Evolutionary conservation across 2,329 filamentous ascomycete genomes (phyloP), one percentile per base, ranked within the genome.

Genomic region (Stachybotrys chartarum): DNA sequence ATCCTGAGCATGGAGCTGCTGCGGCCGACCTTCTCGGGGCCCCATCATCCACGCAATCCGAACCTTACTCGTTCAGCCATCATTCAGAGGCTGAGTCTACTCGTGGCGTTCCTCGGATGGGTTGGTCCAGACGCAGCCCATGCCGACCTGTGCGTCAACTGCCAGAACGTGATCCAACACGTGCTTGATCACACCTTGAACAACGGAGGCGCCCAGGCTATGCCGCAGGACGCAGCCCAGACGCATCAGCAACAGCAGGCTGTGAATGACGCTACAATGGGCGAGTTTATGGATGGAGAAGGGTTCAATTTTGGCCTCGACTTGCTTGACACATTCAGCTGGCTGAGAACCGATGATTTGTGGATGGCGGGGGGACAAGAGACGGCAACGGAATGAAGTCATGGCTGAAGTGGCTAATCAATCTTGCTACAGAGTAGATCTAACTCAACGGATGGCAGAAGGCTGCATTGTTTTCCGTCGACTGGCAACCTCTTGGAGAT

Each of bases 31-130:
- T 52, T 52, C 17, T 58, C 67, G 3, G 60, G 59, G 7, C 57
- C 61, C 24, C 61, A 63, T 30, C 55, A 68, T 2, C 65, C 67
- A 18, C 61, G 58, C 2, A 58, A 58, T 17, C 54, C 61, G 11
- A 58, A 61, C 10, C 64, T 78, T 24, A 75, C 72, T 3, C 70
- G 75, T 1, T 78, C 76, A 0, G 68, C 69, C 52, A 75, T 80
- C 31, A 73, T 80, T 8, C 77, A 80, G 60, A 76, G 80, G 56
- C 65, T 80, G 10, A 78, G 74, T 57, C 70, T 80, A 3, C 68
- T 80, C 1, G 71, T 78, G 6, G 76, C 75, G 0, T 80, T 78
- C 56, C 66, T 80, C 5, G 73, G 77, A 55, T 79, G 76, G 75
- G 68, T 80, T 6, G 66, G 68, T 7, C 74, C 74, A 0, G 68